phyloP scores from a whole-genome alignment of 441 rosid species.

The Pelargonium myrrhifolium region DNA sequence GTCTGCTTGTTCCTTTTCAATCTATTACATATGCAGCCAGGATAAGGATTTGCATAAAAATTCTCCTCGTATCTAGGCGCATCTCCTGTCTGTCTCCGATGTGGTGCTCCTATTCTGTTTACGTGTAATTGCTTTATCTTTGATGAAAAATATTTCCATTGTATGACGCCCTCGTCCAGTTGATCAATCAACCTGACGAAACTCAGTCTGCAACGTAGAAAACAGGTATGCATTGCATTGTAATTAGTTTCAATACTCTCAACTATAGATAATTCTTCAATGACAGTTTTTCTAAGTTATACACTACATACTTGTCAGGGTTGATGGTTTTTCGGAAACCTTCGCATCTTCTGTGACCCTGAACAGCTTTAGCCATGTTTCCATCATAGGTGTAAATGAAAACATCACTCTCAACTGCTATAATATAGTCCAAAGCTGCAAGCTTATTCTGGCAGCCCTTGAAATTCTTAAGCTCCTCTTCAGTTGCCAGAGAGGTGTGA shows the following conservation, averaged over 20 bases:
- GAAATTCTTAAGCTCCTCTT: not conserved
- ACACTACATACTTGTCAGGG: not conserved
- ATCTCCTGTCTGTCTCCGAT: constrained; percentile 29
- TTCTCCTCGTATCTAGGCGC: constrained; percentile 41
- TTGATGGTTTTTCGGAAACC: not conserved
- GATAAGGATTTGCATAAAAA: constrained; percentile 73
- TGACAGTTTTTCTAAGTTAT: not conserved
- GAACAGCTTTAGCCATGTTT: constrained; percentile 2
- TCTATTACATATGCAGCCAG: constrained; percentile 58
- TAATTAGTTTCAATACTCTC: not conserved
- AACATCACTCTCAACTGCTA: constrained; percentile 6
- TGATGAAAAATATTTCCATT: not conserved
- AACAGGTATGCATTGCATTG: not conserved
- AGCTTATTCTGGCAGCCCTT: not conserved
- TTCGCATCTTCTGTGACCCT: not conserved
- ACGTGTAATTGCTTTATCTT: not conserved
- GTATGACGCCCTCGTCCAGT: not conserved
- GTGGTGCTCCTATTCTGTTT: not conserved
- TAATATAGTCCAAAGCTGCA: not conserved
- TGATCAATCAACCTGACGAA: not conserved
- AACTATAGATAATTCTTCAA: not conserved
- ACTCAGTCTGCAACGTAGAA: not conserved
- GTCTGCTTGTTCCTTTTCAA: not conserved
- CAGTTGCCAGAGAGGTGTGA: constrained; percentile 3
- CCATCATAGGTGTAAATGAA: not conserved